phyloP scores from a whole-genome alignment of 352 stramenopile genomes.

The Thalassiosira livingstoniorum region DNA sequence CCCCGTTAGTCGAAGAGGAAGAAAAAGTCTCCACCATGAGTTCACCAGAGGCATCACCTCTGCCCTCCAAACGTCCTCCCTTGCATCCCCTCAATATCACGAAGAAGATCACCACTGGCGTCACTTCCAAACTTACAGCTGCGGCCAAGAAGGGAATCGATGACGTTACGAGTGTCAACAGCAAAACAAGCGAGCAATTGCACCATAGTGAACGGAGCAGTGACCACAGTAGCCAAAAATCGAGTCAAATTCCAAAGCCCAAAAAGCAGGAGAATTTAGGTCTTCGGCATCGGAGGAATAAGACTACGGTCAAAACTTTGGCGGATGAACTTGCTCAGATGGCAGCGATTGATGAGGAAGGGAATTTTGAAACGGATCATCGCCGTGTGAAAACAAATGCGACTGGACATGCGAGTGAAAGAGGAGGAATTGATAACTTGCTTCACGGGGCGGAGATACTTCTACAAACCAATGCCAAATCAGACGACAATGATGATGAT shows the following conservation, averaged over 20 bases:
- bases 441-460: constrained; percentile 40
- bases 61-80: background rate
- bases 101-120: background rate
- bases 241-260: background rate
- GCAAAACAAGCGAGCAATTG: too few species aligned
- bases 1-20: background rate
- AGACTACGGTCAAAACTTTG: constrained; percentile 52
- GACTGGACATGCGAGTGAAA: background rate
- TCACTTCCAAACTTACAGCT: too few species aligned
- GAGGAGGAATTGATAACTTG: constrained; percentile 51
- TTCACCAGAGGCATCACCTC: background rate
- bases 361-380: background rate
- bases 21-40: background rate
- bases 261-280: constrained; percentile 8
- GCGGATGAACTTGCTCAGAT: constrained; percentile 54
- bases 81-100: background rate
- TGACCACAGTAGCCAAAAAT: too few species aligned
- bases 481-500: background rate
- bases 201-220: too few species aligned
- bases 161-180: too few species aligned
- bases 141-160: too few species aligned
- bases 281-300: constrained; percentile 33
- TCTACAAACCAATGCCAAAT: constrained; percentile 19
- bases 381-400: constrained; percentile 13
- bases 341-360: constrained; percentile 33